Base-by-base conservation (phyloP, 2,329 filamentous ascomycete species). In the Talaromyces sp. region DNA sequence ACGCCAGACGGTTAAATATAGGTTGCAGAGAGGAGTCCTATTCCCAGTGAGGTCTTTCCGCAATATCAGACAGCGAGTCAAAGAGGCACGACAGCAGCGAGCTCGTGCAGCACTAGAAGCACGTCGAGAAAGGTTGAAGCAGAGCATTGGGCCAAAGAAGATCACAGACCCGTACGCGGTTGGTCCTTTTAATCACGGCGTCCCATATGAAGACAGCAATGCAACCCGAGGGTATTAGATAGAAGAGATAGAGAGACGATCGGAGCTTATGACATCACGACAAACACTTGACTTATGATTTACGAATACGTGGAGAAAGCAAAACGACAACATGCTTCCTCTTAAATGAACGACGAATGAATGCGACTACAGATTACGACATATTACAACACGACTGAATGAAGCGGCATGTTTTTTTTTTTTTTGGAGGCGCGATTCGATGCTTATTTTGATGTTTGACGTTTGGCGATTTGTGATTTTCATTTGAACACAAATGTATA, bases 11-110 rank as follows among this genome's bases (percentile, higher is more conserved):
- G 72, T 73, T 58, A 71, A 67, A 49, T 69, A 62, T 58, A 72
- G 82, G 24, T 78, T 81, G 4, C 79, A 78, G 27, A 72, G 81
- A 66, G 78, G 81, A 19, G 73, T 82, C 41, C 79, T 82, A 31
- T 76, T 86, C 27, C 82, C 84, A 65, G 82, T 86, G 62, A 79
- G 84, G 49, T 81, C 82, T 10, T 70, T 86, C 5, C 79, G 78
- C 33, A 81, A 81, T 16, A 73, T 87, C 52, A 81, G 81, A 54
- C 79, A 81, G 49, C 80, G 79, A 60, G 67, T 86, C 8, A 73
- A 76, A 43, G 80, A 82, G 50, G 71, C 75, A n/a, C 75, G 77
- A 66, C 76, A 78, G 68, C 72, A 73, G 60, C 77, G 79, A 58
- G 78, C 80, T 59, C 80, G 84, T 65, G 74, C 78, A 62, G 80